Percentiles rank a stretch among this genome's conserved stretches.
Conservation (phyloP, 2,329 filamentous ascomycete species). For the Arthrobotrys musiformis region DNA sequence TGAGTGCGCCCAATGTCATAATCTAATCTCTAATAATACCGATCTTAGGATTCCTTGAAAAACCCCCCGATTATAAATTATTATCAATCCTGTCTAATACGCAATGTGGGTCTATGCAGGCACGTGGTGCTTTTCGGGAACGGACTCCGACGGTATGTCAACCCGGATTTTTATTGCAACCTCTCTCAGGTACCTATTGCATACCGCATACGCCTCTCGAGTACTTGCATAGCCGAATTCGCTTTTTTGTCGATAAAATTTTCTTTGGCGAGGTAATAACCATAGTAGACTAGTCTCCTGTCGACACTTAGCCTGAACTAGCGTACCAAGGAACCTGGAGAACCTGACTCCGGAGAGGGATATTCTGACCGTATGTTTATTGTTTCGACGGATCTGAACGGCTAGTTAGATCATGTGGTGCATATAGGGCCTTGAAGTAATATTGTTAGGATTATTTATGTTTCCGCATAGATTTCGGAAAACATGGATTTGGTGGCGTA, state of each 20-base stretch:
- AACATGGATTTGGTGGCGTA: background rate
- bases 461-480: slow-evolving; percentile 4
- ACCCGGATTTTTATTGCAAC: slow-evolving; percentile 10
- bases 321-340: background rate
- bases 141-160: slow-evolving; percentile 33
- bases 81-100: slow-evolving; percentile 1
- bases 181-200: background rate
- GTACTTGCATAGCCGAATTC: slow-evolving; percentile 19
- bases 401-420: background rate
- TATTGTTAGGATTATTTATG: background rate
- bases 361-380: background rate
- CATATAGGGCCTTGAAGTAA: background rate
- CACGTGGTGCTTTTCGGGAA: slow-evolving; percentile 28
- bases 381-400: background rate
- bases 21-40: background rate
- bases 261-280: slow-evolving; percentile 7
- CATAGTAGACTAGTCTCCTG: background rate
- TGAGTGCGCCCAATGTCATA: background rate
- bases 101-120: background rate
- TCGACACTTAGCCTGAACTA: slow-evolving; percentile 9
- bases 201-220: slow-evolving; percentile 2
- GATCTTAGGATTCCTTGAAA: background rate
- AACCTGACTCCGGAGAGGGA: background rate
- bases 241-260: slow-evolving; percentile 5
- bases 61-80: slow-evolving; percentile 10